Evolutionary conservation across 1,139 yeast genomes (phyloP), one percentile per base, ranked within the genome.

Genomic region (Debaryomyces sp.): DNA sequence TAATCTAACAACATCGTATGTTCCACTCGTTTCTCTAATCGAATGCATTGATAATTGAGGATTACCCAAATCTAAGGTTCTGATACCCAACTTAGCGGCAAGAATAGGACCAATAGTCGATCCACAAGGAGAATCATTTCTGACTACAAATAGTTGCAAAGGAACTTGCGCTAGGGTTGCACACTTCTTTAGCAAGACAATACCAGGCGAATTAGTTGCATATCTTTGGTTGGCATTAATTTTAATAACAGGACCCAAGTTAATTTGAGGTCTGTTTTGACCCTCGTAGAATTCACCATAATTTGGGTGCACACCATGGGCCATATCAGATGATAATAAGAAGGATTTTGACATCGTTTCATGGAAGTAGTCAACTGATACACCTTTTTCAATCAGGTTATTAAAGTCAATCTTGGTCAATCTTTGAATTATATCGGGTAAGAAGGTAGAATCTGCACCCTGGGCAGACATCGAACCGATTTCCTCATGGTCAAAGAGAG

Each of bases 21-120:
- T 68, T 7, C 97, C 97, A 35, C 96, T 94, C 2, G 96, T 92
- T 68, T 94, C 99, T 66, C 99, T 81, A 51, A 90, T 87, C 2
- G 96, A 88, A 64, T 94, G 99, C 99, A 94, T 94, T 48, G 96
- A 86, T 59, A 94, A 75, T 64, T 92, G 96, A 2, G 98, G 96
- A 63, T 90, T 91, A 48, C 99, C 99, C 50, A 94, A 73, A 67
- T 94, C 99, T 52, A 94, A 71, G 3, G 97, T 90, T 63, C 96
- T 80, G 43, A 94, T 80, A 45, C 99, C 99, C 43, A 94, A 78
- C 59, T 88, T 88, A 3, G 96, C 87, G 29, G 97, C 86, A 52
- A 94, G 73, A 65, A 91, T 87, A 22, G 99, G 98, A 1, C 99
- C 99, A 61, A 94, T 94, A 1, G 99, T 94, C 2, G 96, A 87